phyloP scores from a whole-genome alignment of 140 eudicot species.

The Anethum foeniculum region DNA sequence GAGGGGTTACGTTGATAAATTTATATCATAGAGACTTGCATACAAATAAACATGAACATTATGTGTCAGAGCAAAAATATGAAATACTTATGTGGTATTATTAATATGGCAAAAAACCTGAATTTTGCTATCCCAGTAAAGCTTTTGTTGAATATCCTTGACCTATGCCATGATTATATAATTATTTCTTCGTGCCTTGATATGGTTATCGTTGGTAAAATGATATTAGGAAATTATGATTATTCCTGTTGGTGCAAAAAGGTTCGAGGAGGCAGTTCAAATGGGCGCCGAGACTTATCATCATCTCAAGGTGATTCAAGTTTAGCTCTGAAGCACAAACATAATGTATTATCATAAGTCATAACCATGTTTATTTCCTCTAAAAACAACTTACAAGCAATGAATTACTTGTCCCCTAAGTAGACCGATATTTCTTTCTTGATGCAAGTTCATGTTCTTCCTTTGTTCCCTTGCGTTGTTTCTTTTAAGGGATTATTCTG shows the following conservation, averaged over 20 bases:
- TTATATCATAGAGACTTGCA: background rate
- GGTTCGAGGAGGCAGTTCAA: slow-evolving; percentile 80
- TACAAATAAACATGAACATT: background rate
- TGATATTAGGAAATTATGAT: slow-evolving; percentile 63
- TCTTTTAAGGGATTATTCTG: background rate
- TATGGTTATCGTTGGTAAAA: slow-evolving; percentile 6
- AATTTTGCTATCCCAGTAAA: background rate
- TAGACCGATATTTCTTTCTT: background rate
- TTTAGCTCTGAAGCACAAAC: background rate
- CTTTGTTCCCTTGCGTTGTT: background rate
- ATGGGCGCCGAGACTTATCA: slow-evolving; percentile 89
- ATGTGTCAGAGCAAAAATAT: background rate
- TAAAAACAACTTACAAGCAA: background rate
- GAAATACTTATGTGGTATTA: background rate
- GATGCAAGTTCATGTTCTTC: background rate
- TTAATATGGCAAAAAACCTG: background rate
- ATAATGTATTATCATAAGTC: background rate
- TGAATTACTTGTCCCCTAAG: background rate
- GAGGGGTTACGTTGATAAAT: background rate
- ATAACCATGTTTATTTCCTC: background rate
- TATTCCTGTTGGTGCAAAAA: slow-evolving; percentile 72
- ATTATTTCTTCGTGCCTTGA: background rate
- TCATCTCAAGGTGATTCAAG: slow-evolving; percentile 61
- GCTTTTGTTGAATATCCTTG: background rate
- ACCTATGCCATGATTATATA: background rate